phyloP scores from a whole-genome alignment of 192 early-diverging fungal genomes.

The Nowakowskiella sp. region DNA sequence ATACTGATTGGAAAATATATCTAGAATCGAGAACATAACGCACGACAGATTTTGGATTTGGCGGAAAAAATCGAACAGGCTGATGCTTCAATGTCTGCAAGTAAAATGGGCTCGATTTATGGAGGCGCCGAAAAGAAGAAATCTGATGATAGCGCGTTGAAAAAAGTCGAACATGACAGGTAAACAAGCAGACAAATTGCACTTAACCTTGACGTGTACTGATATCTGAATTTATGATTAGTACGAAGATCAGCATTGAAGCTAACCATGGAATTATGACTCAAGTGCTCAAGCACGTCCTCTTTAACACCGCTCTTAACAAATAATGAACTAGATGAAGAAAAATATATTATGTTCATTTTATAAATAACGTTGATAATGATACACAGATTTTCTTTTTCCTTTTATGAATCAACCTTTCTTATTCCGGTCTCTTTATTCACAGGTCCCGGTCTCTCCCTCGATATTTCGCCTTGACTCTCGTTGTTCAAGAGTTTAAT shows the following conservation, averaged over 20 bases:
- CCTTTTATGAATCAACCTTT: no score
- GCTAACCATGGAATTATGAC: slow-evolving; percentile 71
- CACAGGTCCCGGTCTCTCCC: no score
- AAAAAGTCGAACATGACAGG: slow-evolving; percentile 66
- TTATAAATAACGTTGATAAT: no score
- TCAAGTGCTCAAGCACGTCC: slow-evolving; percentile 73
- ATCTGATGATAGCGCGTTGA: slow-evolving; percentile 52
- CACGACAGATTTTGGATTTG: slow-evolving; percentile 71
- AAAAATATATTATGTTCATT: no score
- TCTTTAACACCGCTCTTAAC: slow-evolving; percentile 68
- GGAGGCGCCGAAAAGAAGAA: slow-evolving; percentile 43
- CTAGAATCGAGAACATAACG: slow-evolving; percentile 73
- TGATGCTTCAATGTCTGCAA: slow-evolving; percentile 46
- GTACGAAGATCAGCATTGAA: slow-evolving; percentile 70
- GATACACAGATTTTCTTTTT: no score
- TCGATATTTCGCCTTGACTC: no score
- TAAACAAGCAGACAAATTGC: slow-evolving; percentile 16
- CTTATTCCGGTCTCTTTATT: no score
- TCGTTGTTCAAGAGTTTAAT: no score
- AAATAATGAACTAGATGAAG: no score
- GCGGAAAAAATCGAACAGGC: slow-evolving; percentile 77
- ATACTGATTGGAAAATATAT: slow-evolving; percentile 15
- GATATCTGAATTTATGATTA: slow-evolving; percentile 12
- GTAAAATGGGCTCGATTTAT: background rate
- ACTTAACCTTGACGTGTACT: background rate